Base-by-base conservation (phyloP, 2,329 filamentous ascomycete species). In the Botrytis galanthina region DNA sequence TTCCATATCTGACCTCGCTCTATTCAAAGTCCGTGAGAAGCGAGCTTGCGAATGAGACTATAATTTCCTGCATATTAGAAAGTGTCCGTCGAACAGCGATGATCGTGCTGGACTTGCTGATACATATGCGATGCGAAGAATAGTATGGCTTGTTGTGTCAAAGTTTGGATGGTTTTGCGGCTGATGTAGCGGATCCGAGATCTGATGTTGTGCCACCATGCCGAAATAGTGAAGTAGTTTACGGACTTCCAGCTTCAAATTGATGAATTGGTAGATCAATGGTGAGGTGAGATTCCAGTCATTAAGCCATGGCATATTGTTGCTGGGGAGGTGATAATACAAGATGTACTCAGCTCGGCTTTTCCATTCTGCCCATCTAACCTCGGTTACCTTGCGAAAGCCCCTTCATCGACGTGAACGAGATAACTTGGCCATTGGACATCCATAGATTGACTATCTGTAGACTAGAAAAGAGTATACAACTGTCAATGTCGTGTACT, bases 191-290 rank as follows among this genome's bases (percentile, higher is more conserved):
- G 48, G 66, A 68, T 68, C 48, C 66, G 48, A 72, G 32, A 67
- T 54, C 14, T 32, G 46, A 72, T 67, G 61, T 48, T 37, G 61
- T 37, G 4, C 18, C 61, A 39, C 46, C 66, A 46, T 54, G 8
- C 46, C 61, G n/a, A 14, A 32, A 16, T 59, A 20, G 54, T 26
- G 29, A 37, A 29, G 48, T 42, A 10, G 20, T 46, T 44, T 57
- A 18, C 60, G 70, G 70, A 72, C 60, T n/a, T 66, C 69, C 69
- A 51, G 59, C 59, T 32, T 64, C 69, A 64, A 14, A 71, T 71
- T 64, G 6, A 64, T 37, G 54, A 26, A 14, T 18, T 39, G 46
- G 29, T 29, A n/a, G 32, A 37, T n/a, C 7, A 9, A 66, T 48
- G 63, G 37, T 18, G 6, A 69, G 35, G 51, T 57, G 16, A 42